Conservation (phyloP, 2,329 filamentous ascomycete species). For the Huntiella savannae region DNA sequence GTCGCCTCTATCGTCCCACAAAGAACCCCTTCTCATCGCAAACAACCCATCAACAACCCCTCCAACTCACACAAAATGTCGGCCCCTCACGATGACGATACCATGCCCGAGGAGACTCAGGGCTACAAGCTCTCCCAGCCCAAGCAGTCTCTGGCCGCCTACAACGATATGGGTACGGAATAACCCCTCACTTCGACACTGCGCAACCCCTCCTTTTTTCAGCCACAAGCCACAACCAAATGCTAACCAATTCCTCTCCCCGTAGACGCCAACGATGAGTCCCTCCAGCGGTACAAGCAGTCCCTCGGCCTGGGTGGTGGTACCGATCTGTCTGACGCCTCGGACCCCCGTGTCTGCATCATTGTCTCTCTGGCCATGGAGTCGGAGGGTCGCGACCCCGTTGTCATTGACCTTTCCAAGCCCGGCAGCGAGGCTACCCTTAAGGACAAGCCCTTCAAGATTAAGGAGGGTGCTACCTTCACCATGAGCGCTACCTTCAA, state of each 20-base stretch:
- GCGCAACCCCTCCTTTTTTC: not conserved
- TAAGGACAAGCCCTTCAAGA: conserved; percentile 85
- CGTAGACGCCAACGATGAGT: conserved; percentile 60
- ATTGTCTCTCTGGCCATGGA: conserved; percentile 83
- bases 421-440: conserved; percentile 57
- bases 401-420: conserved; percentile 69
- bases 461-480: conserved; percentile 89
- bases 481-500: conserved; percentile 89
- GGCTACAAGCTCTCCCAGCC: conserved; percentile 94
- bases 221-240: not conserved
- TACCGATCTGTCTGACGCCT: conserved; percentile 52
- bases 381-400: conserved; percentile 61
- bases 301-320: conserved; percentile 74
- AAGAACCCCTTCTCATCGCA: conserved; percentile 5
- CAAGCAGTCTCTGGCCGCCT: conserved; percentile 93
- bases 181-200: not conserved
- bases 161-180: conserved; percentile 63
- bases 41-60: too few relatives aligned
- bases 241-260: conserved; percentile 4
- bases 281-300: conserved; percentile 91
- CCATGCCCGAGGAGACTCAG: conserved; percentile 70
- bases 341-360: conserved; percentile 76
- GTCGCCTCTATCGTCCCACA: not conserved
- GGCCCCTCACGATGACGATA: conserved; percentile 55
- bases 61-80: too few relatives aligned